Evolutionary conservation across 768 basidiomycete species (phyloP).

Genomic region (Psilocybe cubensis): DNA sequence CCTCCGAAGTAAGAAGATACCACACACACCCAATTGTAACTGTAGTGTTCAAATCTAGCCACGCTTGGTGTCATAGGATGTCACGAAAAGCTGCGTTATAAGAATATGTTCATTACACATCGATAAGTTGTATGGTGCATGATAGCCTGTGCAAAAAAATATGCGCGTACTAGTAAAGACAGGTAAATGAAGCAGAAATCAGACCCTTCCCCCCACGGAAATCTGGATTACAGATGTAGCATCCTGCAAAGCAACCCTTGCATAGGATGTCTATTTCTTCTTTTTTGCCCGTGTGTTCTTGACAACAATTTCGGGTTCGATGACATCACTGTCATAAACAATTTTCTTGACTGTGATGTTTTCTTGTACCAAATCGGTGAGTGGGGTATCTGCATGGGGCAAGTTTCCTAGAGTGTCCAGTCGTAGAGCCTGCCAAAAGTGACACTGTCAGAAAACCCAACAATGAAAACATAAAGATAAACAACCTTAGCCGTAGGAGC

Average conservation of each 20-base stretch:
- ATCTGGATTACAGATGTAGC: neutral
- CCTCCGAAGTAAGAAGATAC: conserved; percentile 37
- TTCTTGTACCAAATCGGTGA: conserved; percentile 62
- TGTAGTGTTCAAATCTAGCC: conserved; percentile 5
- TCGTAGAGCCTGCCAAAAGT: conserved; percentile 49
- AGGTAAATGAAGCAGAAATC: conserved; percentile 9
- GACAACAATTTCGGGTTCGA: conserved; percentile 27
- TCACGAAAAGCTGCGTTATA: conserved; percentile 1
- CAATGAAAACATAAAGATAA: neutral
- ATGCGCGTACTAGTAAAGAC: neutral
- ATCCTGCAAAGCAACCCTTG: neutral
- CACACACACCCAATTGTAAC: neutral
- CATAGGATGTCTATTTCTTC: conserved; percentile 30
- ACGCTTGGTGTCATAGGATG: conserved; percentile 10
- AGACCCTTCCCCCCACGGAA: neutral
- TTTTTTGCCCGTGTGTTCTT: conserved; percentile 65
- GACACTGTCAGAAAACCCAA: conserved; percentile 3
- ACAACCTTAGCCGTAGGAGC: conserved; percentile 69
- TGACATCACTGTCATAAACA: conserved; percentile 76
- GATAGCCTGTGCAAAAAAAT: neutral
- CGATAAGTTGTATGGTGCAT: neutral
- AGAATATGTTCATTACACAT: neutral
- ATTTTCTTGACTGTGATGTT: conserved; percentile 77
- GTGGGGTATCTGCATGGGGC: conserved; percentile 55
- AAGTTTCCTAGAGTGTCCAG: conserved; percentile 79